phyloP scores from a whole-genome alignment of 768 basidiomycete species.

The Auricularia sp. region DNA sequence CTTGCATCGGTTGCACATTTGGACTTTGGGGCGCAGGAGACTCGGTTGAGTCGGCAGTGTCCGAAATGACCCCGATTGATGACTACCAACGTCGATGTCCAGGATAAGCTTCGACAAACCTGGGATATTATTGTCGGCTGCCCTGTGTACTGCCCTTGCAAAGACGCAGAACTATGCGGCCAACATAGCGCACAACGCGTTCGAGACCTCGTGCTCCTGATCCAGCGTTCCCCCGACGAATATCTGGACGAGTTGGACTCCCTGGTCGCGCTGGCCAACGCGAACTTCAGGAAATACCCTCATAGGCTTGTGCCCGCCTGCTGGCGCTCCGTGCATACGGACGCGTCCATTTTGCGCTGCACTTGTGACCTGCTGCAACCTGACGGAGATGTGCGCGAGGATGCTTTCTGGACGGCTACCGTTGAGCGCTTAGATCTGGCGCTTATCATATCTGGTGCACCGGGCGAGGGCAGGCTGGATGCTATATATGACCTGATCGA shows the following conservation, averaged over 20 bases:
- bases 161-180: not conserved
- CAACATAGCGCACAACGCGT: not conserved
- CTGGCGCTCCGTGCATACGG: constrained; percentile 71
- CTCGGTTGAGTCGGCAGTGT: too few species aligned
- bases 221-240: not conserved
- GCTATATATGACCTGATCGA: constrained; percentile 55
- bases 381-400: constrained; percentile 7
- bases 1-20: too few species aligned
- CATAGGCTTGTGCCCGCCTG: constrained; percentile 23
- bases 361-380: constrained; percentile 27
- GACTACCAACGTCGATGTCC: not conserved
- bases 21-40: too few species aligned
- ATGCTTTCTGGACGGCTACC: constrained; percentile 26
- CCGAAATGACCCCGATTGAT: not conserved
- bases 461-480: constrained; percentile 50
- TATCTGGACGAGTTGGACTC: constrained; percentile 23
- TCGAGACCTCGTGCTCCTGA: not conserved
- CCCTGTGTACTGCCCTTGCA: not conserved
- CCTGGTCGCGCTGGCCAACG: constrained; percentile 40
- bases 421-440: constrained; percentile 65
- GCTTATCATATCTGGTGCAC: constrained; percentile 75
- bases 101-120: not conserved
- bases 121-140: not conserved
- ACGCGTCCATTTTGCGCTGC: constrained; percentile 53
- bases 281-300: constrained; percentile 35